These are phyloP conservation scores for Metarhizium robertsii DNA, from an alignment of 2,329 filamentous ascomycete genomes.

Conservation along the genomic window DNA sequence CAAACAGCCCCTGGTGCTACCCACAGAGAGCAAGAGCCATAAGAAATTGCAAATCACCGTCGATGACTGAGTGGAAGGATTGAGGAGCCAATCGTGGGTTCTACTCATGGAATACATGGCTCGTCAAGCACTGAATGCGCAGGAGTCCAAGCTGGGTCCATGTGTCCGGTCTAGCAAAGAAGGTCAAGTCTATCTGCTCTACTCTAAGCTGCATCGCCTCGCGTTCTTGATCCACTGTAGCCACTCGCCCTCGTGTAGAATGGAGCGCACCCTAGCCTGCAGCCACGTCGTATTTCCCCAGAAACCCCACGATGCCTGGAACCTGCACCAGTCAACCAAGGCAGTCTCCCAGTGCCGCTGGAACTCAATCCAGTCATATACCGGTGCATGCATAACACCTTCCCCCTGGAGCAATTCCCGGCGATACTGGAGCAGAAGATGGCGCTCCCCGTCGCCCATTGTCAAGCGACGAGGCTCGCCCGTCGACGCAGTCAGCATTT, in stretches of 20 bases:
- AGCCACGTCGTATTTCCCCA: conserved; percentile 53
- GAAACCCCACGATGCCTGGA: conserved; percentile 52
- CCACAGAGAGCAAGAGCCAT: too few relatives aligned
- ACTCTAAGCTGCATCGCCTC: too few relatives aligned
- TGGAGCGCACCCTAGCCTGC: conserved; percentile 41
- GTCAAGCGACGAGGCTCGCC: conserved; percentile 26
- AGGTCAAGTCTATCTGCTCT: too few relatives aligned
- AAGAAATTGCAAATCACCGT: too few relatives aligned
- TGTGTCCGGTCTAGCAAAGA: too few relatives aligned
- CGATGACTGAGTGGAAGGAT: too few relatives aligned
- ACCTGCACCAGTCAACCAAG: conserved; percentile 57
- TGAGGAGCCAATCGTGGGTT: too few relatives aligned
- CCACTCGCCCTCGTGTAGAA: conserved; percentile 36
- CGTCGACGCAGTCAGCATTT: conserved; percentile 33
- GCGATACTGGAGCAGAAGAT: conserved; percentile 42
- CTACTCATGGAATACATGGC: too few relatives aligned
- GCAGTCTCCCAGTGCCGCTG: conserved; percentile 56
- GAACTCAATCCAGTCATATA: conserved; percentile 46
- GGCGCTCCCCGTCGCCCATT: conserved; percentile 41
- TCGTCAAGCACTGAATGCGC: too few relatives aligned
- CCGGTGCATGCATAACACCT: not conserved
- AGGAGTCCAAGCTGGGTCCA: too few relatives aligned
- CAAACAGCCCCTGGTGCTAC: too few relatives aligned
- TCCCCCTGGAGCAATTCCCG: conserved; percentile 19
- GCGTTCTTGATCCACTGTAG: conserved; percentile 28